Conservation (phyloP, 345 rosid genomes). For the Orychophragmus violaceus region DNA sequence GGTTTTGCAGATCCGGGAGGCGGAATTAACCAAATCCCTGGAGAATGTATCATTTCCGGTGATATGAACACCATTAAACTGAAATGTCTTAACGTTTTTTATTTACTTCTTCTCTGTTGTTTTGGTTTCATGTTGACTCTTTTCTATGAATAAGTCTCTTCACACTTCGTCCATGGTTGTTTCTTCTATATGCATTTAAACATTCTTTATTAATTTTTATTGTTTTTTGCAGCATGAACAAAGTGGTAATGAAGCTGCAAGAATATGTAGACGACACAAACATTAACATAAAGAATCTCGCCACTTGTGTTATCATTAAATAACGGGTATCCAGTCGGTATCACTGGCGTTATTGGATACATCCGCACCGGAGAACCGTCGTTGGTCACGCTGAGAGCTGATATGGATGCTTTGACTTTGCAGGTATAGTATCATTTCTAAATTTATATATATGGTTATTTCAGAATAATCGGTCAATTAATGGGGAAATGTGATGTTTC, state of each 20-base stretch:
- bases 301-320: too few species aligned
- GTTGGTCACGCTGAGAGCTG: slow-evolving; percentile 44
- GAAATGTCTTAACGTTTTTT: background rate
- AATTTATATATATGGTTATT: background rate
- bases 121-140: slow-evolving; percentile 72
- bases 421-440: slow-evolving; percentile 16
- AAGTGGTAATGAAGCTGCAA: too few species aligned
- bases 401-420: slow-evolving; percentile 43
- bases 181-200: background rate
- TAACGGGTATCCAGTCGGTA: slow-evolving; percentile 41
- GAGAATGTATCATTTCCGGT: slow-evolving; percentile 70
- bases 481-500: background rate
- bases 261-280: too few species aligned
- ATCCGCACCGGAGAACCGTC: slow-evolving; percentile 47
- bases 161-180: background rate
- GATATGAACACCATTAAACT: slow-evolving; percentile 24
- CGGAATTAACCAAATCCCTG: slow-evolving; percentile 95
- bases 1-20: slow-evolving; percentile 75
- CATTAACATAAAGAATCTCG: too few species aligned
- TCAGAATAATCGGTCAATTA: background rate
- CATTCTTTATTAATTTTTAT: background rate
- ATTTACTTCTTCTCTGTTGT: background rate
- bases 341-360: slow-evolving; percentile 42
- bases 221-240: slow-evolving; percentile 43
- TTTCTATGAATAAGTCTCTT: slow-evolving; percentile 69